phyloP scores from a whole-genome alignment of 495 filamentous ascomycete genomes.

The Neurospora sp. region DNA sequence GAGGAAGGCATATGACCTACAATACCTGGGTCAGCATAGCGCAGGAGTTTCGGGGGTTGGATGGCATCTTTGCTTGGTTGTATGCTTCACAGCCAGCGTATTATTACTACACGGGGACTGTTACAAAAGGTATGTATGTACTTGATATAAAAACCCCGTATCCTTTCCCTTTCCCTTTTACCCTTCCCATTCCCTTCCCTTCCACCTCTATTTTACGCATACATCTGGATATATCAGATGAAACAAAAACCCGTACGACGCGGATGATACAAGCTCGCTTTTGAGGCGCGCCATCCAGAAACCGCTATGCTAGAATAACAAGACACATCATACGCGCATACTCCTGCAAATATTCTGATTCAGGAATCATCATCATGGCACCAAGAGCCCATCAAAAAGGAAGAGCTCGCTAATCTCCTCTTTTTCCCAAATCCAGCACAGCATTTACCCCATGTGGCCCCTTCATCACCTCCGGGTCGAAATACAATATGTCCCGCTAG shows the following conservation, averaged over 20 bases:
- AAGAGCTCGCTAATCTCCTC: neutral
- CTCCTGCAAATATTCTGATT: neutral
- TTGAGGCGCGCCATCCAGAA: neutral
- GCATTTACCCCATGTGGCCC: neutral
- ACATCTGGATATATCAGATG: neutral
- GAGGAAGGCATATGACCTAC: neutral
- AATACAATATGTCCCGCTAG: constrained; percentile 75
- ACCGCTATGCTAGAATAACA: neutral
- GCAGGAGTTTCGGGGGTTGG: neutral
- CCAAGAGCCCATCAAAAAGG: neutral
- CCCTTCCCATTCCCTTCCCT: neutral
- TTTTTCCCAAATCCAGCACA: neutral
- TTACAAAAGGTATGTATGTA: neutral
- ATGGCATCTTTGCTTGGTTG: neutral
- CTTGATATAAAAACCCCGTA: neutral
- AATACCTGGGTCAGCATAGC: neutral
- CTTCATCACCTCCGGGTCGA: constrained; percentile 60
- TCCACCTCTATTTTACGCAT: neutral
- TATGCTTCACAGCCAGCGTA: neutral
- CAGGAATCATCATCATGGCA: neutral
- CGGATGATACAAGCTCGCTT: neutral
- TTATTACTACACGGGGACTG: neutral
- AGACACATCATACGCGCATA: neutral
- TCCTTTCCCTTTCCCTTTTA: neutral
- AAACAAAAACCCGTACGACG: neutral